Base-by-base conservation (phyloP, 768 basidiomycete species). In the Pisolithus albus region DNA sequence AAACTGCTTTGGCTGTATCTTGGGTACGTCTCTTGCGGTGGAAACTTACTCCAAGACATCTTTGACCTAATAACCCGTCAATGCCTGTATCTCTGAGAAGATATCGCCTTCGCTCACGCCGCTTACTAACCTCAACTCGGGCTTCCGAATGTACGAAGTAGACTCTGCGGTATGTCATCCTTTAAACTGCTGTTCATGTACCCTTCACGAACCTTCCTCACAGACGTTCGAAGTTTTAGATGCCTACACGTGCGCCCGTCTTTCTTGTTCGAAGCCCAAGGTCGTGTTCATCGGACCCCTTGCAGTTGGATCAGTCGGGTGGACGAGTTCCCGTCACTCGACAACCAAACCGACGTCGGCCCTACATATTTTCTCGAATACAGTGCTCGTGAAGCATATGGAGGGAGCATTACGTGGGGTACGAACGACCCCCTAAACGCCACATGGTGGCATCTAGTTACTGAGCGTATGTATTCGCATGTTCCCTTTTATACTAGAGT, bases 401-500 rank as follows among this genome's bases (percentile, higher is more conserved):
- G 84, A 13, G 63, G 64, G 30, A 66, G 63, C 46, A 63, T 72
- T 1, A 72, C 74, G 36, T 88, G 86, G 84, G 74, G 72, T 24
- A 63, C 69, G 7, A 70, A 75, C 46, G 84, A 84, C 62, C 84
- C 86, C 0, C 68, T 88, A 49, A 88, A 88, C 55, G 84, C 83
- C 5, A 87, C 85, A 3, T 88, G 83, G 81, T 88, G 85, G 86
- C 86, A 87, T 63, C 75, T 65, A 23, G 83, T 88, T 42, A 87
- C 86, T 0, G 82, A 87, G 68, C 75, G 83, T 81, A 52, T 47
- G 74, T 64, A 4, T 36, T 11, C 11, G 11, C 24, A 1, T 13
- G 18, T 50, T 48, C 5, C 13, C 19, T 15, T 23, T 45, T 24
- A 26, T 15, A 23, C 24, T 24, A 6, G 37, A 5, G 10, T 34